These are phyloP conservation scores for Yamadazyma blattariae DNA, from an alignment of 1,139 yeast species.

Conservation along the genomic window DNA sequence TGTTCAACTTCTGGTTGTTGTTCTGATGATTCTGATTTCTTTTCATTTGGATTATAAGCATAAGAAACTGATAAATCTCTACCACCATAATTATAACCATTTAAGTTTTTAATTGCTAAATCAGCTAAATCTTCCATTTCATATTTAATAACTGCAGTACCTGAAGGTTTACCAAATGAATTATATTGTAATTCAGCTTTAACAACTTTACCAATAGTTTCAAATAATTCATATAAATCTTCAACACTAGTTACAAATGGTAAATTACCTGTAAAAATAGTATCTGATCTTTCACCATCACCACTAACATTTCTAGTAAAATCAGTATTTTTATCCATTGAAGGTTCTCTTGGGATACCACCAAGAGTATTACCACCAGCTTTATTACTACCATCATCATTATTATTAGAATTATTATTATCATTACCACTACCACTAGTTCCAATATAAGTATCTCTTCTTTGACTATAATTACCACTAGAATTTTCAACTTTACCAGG, in stretches of 20 bases:
- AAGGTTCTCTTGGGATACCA: too few relatives aligned
- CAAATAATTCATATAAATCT: slow-evolving; percentile 83
- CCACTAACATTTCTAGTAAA: slow-evolving; percentile 66
- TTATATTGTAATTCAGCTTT: slow-evolving; percentile 77
- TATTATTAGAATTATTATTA: slow-evolving; percentile 2
- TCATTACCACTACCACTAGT: slow-evolving; percentile 1
- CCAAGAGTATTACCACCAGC: too few relatives aligned
- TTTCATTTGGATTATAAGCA: slow-evolving; percentile 28
- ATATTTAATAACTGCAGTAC: slow-evolving; percentile 82
- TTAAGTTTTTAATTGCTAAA: slow-evolving; percentile 68
- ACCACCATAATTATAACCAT: slow-evolving; percentile 83
- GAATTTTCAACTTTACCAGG: slow-evolving; percentile 43
- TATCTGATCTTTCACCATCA: slow-evolving; percentile 61
- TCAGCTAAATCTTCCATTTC: slow-evolving; percentile 69
- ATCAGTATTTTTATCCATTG: slow-evolving; percentile 40
- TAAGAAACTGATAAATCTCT: slow-evolving; percentile 66
- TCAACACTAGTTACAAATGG: slow-evolving; percentile 87
- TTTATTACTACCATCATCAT: neutral
- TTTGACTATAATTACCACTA: neutral
- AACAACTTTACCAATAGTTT: slow-evolving; percentile 74
- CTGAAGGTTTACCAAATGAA: slow-evolving; percentile 66
- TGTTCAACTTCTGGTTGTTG: slow-evolving; percentile 5
- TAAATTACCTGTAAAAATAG: slow-evolving; percentile 71
- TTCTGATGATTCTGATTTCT: neutral
- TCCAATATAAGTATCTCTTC: neutral